phyloP scores from a whole-genome alignment of 2,329 filamentous ascomycete species.

The Dactylellina sp. region DNA sequence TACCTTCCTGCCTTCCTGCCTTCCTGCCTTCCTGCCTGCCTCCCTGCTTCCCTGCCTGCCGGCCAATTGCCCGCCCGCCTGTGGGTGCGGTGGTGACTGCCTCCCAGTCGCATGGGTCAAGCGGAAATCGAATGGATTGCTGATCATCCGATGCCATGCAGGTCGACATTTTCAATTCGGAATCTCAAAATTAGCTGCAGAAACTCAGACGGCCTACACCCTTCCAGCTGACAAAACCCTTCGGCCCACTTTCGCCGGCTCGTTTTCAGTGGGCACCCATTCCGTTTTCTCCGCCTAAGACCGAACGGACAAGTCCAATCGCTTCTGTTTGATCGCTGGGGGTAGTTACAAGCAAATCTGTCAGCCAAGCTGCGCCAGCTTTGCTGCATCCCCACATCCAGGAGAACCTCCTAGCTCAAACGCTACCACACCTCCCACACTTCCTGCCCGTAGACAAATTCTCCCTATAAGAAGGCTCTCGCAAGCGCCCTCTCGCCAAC shows the following conservation, averaged over 20 bases:
- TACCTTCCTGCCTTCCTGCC: too few relatives aligned
- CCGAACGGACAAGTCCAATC: conserved; percentile 51
- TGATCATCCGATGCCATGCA: conserved; percentile 30
- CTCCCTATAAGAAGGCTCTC: conserved; percentile 55
- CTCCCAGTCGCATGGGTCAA: conserved; percentile 3
- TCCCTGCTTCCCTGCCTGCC: too few relatives aligned
- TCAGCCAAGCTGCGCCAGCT: conserved; percentile 45
- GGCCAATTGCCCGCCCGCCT: too few relatives aligned
- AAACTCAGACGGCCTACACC: conserved; percentile 3
- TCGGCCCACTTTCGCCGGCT: conserved; percentile 14
- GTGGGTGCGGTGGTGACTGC: too few relatives aligned
- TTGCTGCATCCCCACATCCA: conserved; percentile 24
- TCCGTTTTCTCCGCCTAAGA: conserved; percentile 55
- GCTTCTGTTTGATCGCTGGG: conserved; percentile 14
- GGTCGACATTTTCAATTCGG: background rate
- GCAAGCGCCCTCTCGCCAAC: conserved; percentile 44
- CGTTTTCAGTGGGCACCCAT: conserved; percentile 2
- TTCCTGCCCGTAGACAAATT: conserved; percentile 37
- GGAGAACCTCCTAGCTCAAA: conserved; percentile 21
- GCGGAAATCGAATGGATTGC: conserved; percentile 9
- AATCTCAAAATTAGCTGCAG: conserved; percentile 14
- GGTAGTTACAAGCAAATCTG: conserved; percentile 49
- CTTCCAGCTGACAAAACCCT: conserved; percentile 7
- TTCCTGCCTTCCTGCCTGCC: too few relatives aligned
- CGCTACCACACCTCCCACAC: conserved; percentile 33